phyloP scores from a whole-genome alignment of 768 basidiomycete genomes.

The Hericium alpestre region DNA sequence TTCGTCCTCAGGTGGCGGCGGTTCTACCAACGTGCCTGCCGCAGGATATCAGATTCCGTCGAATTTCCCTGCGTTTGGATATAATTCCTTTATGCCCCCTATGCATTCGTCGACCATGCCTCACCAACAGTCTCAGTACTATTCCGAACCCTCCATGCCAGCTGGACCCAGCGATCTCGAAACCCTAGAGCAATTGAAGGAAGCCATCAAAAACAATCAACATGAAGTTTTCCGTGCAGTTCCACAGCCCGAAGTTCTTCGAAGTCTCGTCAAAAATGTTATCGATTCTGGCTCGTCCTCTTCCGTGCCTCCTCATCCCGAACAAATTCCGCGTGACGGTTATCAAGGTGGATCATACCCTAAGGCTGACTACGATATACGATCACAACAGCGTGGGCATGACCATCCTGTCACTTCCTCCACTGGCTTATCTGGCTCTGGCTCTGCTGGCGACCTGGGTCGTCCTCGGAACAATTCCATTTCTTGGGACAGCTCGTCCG shows the following conservation, averaged over 20 bases:
- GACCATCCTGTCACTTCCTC: slow-evolving; percentile 7
- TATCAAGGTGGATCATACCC: slow-evolving; percentile 6
- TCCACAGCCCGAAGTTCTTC: slow-evolving; percentile 56
- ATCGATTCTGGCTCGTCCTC: slow-evolving; percentile 16
- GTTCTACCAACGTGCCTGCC: slow-evolving; percentile 11
- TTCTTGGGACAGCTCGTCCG: neutral
- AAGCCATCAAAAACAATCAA: slow-evolving; percentile 58
- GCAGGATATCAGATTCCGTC: slow-evolving; percentile 25
- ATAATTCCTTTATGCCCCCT: slow-evolving; percentile 8
- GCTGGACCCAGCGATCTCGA: slow-evolving; percentile 61
- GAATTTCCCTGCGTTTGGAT: slow-evolving; percentile 5
- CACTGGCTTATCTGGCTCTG: slow-evolving; percentile 10
- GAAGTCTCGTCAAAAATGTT: slow-evolving; percentile 54
- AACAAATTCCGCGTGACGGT: slow-evolving; percentile 18
- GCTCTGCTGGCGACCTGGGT: slow-evolving; percentile 14
- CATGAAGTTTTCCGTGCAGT: slow-evolving; percentile 60
- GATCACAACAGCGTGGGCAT: neutral
- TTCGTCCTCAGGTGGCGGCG: neutral
- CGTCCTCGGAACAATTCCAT: neutral
- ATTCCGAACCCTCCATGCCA: slow-evolving; percentile 21
- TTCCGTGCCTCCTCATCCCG: slow-evolving; percentile 25
- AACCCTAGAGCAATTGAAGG: slow-evolving; percentile 64
- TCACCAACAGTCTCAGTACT: slow-evolving; percentile 7
- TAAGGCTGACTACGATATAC: neutral
- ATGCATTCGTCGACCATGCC: slow-evolving; percentile 4